phyloP scores from a whole-genome alignment of 768 basidiomycete species.

The Mycena venus region DNA sequence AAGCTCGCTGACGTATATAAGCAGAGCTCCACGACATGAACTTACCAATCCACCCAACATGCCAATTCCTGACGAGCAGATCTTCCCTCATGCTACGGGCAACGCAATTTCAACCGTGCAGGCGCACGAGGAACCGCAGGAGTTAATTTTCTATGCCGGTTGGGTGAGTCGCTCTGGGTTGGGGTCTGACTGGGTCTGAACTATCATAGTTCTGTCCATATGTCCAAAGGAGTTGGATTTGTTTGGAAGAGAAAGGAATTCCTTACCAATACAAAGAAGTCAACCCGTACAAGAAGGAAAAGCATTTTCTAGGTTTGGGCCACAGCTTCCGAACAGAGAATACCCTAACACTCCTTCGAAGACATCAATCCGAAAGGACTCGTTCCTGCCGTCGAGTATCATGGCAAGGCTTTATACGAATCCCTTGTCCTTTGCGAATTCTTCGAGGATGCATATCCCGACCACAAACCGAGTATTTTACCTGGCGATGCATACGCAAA shows the following conservation, averaged over 20 bases:
- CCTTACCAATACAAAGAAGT: slow-evolving; percentile 78
- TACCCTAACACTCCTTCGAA: slow-evolving; percentile 3
- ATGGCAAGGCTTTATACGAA: slow-evolving; percentile 73
- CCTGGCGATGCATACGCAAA: slow-evolving; percentile 65
- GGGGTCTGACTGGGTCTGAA: background rate
- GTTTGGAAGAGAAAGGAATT: slow-evolving; percentile 74
- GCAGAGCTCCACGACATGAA: no score
- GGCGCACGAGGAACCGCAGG: slow-evolving; percentile 64
- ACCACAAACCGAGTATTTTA: slow-evolving; percentile 59
- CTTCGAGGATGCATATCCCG: slow-evolving; percentile 72
- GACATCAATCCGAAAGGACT: slow-evolving; percentile 79
- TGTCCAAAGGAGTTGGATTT: slow-evolving; percentile 75
- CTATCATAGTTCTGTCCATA: slow-evolving; percentile 66
- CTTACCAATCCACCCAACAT: background rate
- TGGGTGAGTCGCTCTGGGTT: slow-evolving; percentile 60
- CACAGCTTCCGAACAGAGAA: background rate
- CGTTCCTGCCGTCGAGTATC: slow-evolving; percentile 68
- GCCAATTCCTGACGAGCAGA: slow-evolving; percentile 42
- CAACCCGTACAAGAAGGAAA: slow-evolving; percentile 79
- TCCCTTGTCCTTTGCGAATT: slow-evolving; percentile 75
- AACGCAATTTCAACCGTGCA: slow-evolving; percentile 64
- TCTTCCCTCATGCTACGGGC: slow-evolving; percentile 72
- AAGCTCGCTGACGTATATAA: background rate
- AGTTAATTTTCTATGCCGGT: slow-evolving; percentile 70
- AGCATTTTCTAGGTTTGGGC: slow-evolving; percentile 62